phyloP scores from a whole-genome alignment of 2,329 filamentous ascomycete species.

The Xylaria multiplex region DNA sequence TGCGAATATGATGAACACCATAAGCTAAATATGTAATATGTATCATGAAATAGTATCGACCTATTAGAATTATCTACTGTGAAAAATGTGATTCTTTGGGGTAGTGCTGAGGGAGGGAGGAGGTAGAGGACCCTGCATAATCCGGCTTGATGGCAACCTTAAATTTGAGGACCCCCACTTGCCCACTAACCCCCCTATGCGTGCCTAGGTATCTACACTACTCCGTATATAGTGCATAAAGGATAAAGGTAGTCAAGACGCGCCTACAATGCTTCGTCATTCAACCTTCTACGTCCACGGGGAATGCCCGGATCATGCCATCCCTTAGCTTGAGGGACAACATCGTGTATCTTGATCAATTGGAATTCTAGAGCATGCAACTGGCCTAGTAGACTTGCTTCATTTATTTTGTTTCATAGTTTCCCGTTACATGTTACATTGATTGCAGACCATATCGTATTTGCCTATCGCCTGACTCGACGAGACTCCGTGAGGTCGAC shows the following conservation, averaged over 20 bases:
- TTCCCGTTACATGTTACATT: conserved; percentile 5
- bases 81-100: too few species aligned
- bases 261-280: conserved; percentile 7
- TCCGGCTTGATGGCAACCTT: conserved; percentile 6
- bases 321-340: not conserved
- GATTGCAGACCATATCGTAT: conserved; percentile 8
- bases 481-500: not conserved
- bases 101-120: not conserved
- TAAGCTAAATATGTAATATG: too few species aligned
- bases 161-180: conserved; percentile 20
- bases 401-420: conserved; percentile 22
- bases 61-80: too few species aligned
- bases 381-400: conserved; percentile 15
- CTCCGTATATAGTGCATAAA: too few species aligned
- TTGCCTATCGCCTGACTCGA: conserved; percentile 2
- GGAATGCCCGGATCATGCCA: conserved; percentile 21
- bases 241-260: not conserved
- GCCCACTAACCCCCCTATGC: conserved; percentile 9
- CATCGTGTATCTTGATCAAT: conserved; percentile 15
- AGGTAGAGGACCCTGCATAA: conserved; percentile 20
- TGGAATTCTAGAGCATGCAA: conserved; percentile 13
- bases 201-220: not conserved
- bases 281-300: not conserved
- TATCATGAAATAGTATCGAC: too few species aligned
- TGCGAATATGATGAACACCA: too few species aligned